These are phyloP conservation scores for Kurtzmaniella fragi DNA, from an alignment of 805 yeast species.

Conservation along the genomic window DNA sequence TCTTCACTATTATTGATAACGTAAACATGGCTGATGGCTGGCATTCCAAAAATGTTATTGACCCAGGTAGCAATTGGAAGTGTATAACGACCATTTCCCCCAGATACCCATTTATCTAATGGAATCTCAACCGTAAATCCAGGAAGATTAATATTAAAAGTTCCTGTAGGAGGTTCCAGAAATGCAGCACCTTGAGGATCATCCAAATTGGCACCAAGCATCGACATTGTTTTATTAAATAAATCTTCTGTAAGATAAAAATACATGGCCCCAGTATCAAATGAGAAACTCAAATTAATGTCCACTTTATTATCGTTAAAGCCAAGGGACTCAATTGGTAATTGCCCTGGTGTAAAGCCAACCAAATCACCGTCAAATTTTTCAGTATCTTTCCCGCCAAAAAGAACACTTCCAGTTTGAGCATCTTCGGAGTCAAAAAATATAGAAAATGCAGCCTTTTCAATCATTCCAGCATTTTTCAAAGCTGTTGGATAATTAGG, in stretches of 20 bases:
- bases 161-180: background rate
- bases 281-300: slow-evolving; percentile 32
- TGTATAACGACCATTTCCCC: slow-evolving; percentile 7
- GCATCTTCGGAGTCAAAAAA: slow-evolving; percentile 14
- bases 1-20: slow-evolving; percentile 22
- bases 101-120: slow-evolving; percentile 21
- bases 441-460: slow-evolving; percentile 18
- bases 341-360: slow-evolving; percentile 6
- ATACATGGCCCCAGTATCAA: slow-evolving; percentile 3
- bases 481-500: slow-evolving; percentile 15
- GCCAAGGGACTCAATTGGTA: too few relatives aligned
- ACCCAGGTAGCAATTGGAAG: background rate
- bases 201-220: background rate
- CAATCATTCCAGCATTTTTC: slow-evolving; percentile 19
- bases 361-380: slow-evolving; percentile 14
- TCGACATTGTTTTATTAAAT: background rate
- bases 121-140: slow-evolving; percentile 54
- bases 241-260: background rate
- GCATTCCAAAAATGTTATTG: slow-evolving; percentile 13
- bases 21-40: slow-evolving; percentile 22
- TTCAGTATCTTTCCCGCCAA: slow-evolving; percentile 27
- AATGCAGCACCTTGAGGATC: background rate
- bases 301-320: slow-evolving; percentile 35
- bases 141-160: slow-evolving; percentile 40
- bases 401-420: slow-evolving; percentile 16